Base-by-base conservation (phyloP, 176 grass and related monocot species). In the Musa schizocarpa region DNA sequence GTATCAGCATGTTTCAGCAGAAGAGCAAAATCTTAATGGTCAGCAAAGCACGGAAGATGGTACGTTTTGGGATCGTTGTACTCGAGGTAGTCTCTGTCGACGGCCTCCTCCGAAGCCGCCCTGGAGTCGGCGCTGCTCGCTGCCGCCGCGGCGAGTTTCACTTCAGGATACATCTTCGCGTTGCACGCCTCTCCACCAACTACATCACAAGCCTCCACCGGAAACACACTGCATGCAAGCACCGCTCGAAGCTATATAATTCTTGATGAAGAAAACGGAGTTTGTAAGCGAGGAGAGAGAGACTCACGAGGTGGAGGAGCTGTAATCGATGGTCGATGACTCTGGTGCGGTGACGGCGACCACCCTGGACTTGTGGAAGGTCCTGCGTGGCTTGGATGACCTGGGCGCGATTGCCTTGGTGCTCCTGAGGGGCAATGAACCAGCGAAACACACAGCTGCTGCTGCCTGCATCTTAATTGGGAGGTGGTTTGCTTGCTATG, bases 171-270 rank as follows among this genome's bases (percentile, higher is more conserved):
- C 85, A 96, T 96, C 58, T 48, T 54, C 59, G 9, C 79, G 25
- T 79, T 56, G 61, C 89, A 96, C 1, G 89, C 85, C 19, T 92
- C 89, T 6, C 89, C 93, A 26, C 93, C 89, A 19, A 88, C 4
- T 65, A 96, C 62, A 13, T 96, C 89, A 17, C 93, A 96, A 0
- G 93, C 93, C 76, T 96, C 93, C 89, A 89, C 82, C 1, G 93
- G 93, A 27, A 96, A 96, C 63, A 96, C 93, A 22, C 92, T 96
- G 72, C 14, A 53, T 54, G 24, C 34, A 43, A 43, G 34, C 34
- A 43, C 34, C 4, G 4, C 34, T 43, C 34, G 34, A 43, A 43
- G 34, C 16, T 50, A 16, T 16, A 10, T 9, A 11, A 26, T 52
- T 29, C 68, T 55, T 25, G 52, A 29, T 52, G 17, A 73, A 26